Base-by-base conservation (phyloP, 345 rosid species). In the Ceriops decandra region DNA sequence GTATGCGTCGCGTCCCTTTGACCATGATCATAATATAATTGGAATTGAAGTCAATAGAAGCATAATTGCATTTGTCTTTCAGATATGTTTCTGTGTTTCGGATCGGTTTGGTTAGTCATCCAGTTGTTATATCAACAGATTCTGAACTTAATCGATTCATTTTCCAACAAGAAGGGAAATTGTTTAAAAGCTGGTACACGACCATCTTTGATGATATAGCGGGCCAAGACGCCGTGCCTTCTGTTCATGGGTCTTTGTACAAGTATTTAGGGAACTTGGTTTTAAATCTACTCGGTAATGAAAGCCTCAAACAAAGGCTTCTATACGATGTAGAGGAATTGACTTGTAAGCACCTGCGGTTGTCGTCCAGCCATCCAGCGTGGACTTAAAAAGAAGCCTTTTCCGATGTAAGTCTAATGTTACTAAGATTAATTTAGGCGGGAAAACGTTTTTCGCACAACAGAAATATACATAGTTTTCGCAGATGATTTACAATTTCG, bases 71-170 rank as follows among this genome's bases (percentile, higher is more conserved):
- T 2, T 22, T 16, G 4, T 24, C 10, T 32, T 72, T 52, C 64
- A 83, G 87, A 52, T 63, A 82, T 58, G 86, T 84, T 0, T 65
- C 76, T 2, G 26, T 83, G 57, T 87, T 87, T 73, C 73, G 76
- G 47, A 83, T 86, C 0, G 73, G 47, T 46, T 19, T 85, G 28
- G 74, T 80, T 11, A 85, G 86, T 5, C 64, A 67, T 4, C 79
- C 67, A 24, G 58, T 82, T 15, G 57, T 85, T 26, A 63, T 82
- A 2, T 78, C 84, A 13, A 77, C 83, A 0, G 89, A 87, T 24
- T 64, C 74, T 0, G 84, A 82, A 13, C 70, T 81, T 32, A 82
- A 80, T n/a, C 71, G 72, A 26, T 66, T 60, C 35, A 80, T 83
- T 26, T 73, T 85, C 67, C 83, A 63, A 30, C 80, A 82, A 70